Percentiles rank a stretch among this genome's conserved stretches.
These are phyloP conservation scores for Metschnikowia similis DNA, from an alignment of 805 yeast species.

Conservation along the genomic window DNA sequence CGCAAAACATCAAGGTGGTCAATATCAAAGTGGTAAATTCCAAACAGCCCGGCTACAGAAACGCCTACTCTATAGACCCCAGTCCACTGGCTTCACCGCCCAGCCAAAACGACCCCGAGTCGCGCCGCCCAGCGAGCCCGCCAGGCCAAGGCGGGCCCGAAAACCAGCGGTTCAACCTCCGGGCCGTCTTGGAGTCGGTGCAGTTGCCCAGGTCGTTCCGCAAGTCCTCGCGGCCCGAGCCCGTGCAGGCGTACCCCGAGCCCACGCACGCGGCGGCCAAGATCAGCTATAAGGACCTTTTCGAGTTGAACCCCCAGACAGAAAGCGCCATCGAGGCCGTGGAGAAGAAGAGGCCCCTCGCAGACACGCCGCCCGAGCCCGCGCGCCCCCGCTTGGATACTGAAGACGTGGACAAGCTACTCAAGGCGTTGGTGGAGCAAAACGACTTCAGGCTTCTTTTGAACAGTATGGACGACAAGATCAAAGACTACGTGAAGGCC, in stretches of 20 bases:
- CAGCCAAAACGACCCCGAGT: too few relatives aligned
- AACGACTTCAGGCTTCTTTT: background rate
- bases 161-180: background rate
- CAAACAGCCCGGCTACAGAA: too few relatives aligned
- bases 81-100: too few relatives aligned
- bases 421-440: background rate
- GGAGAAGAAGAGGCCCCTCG: background rate
- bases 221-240: background rate
- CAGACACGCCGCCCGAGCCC: background rate
- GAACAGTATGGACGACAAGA: slow-evolving; percentile 1
- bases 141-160: background rate
- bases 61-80: too few relatives aligned
- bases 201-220: background rate
- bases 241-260: background rate
- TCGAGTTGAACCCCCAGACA: background rate
- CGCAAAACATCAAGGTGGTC: too few relatives aligned
- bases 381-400: background rate
- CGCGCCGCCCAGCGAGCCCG: background rate
- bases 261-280: background rate
- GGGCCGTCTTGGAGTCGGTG: background rate
- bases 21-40: too few relatives aligned
- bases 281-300: slow-evolving; percentile 2
- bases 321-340: background rate
- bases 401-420: background rate
- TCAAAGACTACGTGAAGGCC: background rate